Conservation (phyloP, 1,284 basidiomycete species). For the Leccinum fallax region DNA sequence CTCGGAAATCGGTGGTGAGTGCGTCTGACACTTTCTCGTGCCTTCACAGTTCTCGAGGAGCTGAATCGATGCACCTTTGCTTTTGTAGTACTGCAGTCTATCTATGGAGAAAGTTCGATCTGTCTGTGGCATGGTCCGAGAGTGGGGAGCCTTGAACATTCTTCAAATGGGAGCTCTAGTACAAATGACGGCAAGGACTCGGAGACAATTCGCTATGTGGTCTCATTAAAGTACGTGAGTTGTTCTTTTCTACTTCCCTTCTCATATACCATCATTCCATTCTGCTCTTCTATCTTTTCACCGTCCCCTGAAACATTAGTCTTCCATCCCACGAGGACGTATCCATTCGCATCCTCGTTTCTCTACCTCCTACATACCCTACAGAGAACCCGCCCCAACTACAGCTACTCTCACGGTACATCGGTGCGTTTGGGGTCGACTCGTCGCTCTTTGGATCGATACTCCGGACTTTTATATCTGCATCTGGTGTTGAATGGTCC, state of each 20-base stretch:
- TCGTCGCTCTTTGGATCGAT: constrained; percentile 74
- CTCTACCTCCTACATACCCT: constrained; percentile 76
- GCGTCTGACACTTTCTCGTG: background rate
- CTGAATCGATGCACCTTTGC: constrained; percentile 6
- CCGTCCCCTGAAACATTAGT: constrained; percentile 4
- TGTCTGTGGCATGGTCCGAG: constrained; percentile 50
- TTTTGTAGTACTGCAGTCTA: constrained; percentile 72
- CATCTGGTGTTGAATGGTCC: constrained; percentile 73
- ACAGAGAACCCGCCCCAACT: constrained; percentile 73
- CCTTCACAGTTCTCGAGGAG: background rate
- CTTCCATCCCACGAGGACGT: constrained; percentile 58
- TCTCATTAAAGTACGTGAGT: constrained; percentile 47
- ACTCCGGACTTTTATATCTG: constrained; percentile 81
- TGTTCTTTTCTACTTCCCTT: background rate
- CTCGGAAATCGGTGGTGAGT: constrained; percentile 69
- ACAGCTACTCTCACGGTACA: constrained; percentile 83
- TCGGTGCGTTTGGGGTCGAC: constrained; percentile 79
- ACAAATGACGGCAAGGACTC: constrained; percentile 16
- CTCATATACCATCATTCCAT: background rate
- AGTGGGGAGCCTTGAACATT: constrained; percentile 24
- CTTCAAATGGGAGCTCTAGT: constrained; percentile 1
- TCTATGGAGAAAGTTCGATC: constrained; percentile 75
- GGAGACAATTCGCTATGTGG: constrained; percentile 63
- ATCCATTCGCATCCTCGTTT: constrained; percentile 68
- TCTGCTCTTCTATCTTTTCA: constrained; percentile 40